Percentiles rank a stretch among this genome's conserved stretches.
These are phyloP conservation scores for Margaritispora aquatica DNA, from an alignment of 495 filamentous ascomycete species.

Conservation along the genomic window DNA sequence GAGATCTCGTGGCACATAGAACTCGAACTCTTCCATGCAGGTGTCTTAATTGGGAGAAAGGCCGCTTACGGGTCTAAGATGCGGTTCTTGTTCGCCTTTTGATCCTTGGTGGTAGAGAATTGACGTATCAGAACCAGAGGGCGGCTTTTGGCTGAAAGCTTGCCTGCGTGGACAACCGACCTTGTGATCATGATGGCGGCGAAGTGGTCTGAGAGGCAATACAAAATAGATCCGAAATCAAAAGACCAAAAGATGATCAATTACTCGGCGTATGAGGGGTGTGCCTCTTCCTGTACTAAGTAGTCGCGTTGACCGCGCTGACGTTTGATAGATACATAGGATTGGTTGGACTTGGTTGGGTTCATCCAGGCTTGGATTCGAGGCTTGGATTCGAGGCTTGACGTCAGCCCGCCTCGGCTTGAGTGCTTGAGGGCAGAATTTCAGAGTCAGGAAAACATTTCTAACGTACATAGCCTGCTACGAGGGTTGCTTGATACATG, in stretches of 20 bases:
- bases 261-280: too few relatives aligned
- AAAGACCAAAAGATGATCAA: not conserved
- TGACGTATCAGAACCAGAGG: conserved; percentile 1
- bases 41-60: conserved; percentile 7
- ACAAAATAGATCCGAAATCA: not conserved
- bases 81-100: conserved; percentile 35
- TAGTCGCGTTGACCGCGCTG: not conserved
- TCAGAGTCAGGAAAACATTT: not conserved
- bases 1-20: not conserved
- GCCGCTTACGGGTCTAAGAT: conserved; percentile 37
- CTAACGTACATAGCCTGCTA: too few relatives aligned
- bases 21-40: not conserved
- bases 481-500: too few relatives aligned
- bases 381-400: not conserved
- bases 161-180: not conserved
- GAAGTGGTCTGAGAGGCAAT: not conserved
- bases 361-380: too few relatives aligned
- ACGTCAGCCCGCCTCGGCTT: not conserved
- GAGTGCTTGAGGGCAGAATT: not conserved
- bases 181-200: conserved; percentile 17
- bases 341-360: too few relatives aligned
- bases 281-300: not conserved
- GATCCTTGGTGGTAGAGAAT: conserved; percentile 15
- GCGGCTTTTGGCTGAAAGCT: not conserved
- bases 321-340: too few relatives aligned